Evolutionary conservation across 2,329 filamentous ascomycete genomes (phyloP).

Genomic region (Fusarium sp.): DNA sequence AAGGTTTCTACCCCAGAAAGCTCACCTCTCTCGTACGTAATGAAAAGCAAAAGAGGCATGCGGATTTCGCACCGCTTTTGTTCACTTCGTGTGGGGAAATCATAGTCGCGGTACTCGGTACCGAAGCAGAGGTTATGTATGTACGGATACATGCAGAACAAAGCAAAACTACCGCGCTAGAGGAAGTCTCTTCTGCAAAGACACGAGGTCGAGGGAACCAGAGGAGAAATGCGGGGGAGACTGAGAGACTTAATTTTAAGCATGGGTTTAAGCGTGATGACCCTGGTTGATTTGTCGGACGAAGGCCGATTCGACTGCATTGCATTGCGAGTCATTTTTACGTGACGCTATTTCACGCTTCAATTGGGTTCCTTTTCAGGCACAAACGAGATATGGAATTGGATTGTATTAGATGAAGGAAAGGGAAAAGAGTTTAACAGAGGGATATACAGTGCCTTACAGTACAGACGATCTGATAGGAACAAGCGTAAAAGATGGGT

Average conservation of each 20-base stretch:
- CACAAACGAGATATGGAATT: background rate
- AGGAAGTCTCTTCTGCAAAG: slow-evolving; percentile 8
- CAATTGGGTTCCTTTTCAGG: background rate
- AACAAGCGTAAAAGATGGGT: slow-evolving; percentile 12
- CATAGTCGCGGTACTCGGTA: background rate
- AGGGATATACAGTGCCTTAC: background rate
- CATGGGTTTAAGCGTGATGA: slow-evolving; percentile 40
- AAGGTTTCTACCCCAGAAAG: slow-evolving; percentile 30
- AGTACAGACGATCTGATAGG: background rate
- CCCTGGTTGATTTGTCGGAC: slow-evolving; percentile 13
- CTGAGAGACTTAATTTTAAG: slow-evolving; percentile 27
- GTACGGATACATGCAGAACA: slow-evolving; percentile 1
- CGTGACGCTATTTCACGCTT: slow-evolving; percentile 3
- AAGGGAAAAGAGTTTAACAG: background rate
- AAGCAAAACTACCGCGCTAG: slow-evolving; percentile 9
- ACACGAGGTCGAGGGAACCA: slow-evolving; percentile 11
- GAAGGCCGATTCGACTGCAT: slow-evolving; percentile 29
- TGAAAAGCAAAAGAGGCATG: slow-evolving; percentile 14
- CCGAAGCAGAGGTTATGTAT: slow-evolving; percentile 9
- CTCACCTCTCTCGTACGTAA: slow-evolving; percentile 24
- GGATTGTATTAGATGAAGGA: background rate
- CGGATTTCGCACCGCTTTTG: background rate
- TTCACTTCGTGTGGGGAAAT: slow-evolving; percentile 33
- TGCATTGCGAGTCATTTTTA: slow-evolving; percentile 20
- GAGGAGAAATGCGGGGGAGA: slow-evolving; percentile 40